Evolutionary conservation across 1,139 yeast genomes (phyloP).

Genomic region (Williopsis jadinii): DNA sequence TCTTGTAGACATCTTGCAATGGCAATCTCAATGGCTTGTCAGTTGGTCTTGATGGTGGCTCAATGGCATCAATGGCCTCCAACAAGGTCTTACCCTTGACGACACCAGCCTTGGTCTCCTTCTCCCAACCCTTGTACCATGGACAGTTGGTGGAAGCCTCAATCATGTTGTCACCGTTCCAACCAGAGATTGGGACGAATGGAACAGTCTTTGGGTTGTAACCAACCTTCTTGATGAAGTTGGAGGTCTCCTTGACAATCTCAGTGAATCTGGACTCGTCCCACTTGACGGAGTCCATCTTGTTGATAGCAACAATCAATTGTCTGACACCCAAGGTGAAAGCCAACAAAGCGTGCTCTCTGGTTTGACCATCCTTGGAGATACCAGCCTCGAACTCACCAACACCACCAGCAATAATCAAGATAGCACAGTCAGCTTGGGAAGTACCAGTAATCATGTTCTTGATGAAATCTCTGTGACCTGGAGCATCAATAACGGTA

Average conservation of each 20-base stretch:
- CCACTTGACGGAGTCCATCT: conserved; percentile 92
- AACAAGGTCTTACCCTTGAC: conserved; percentile 79
- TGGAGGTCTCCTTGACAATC: conserved; percentile 76
- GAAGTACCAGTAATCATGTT: conserved; percentile 91
- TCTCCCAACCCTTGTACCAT: conserved; percentile 78
- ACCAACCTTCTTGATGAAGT: conserved; percentile 82
- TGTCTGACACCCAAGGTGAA: conserved; percentile 88
- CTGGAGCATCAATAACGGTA: conserved; percentile 92
- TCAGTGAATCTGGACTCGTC: conserved; percentile 74
- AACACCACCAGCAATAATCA: conserved; percentile 84
- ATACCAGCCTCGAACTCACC: conserved; percentile 97
- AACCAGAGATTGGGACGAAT: conserved; percentile 88
- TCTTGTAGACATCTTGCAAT: conserved; percentile 89
- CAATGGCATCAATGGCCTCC: conserved; percentile 83
- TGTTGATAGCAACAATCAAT: conserved; percentile 86
- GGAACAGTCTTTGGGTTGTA: conserved; percentile 90
- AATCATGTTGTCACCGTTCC: conserved; percentile 95
- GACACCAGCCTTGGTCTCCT: conserved; percentile 73
- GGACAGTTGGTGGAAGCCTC: conserved; percentile 77
- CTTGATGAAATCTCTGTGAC: conserved; percentile 97
- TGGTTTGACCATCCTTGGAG: conserved; percentile 89
- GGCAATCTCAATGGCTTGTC: conserved; percentile 91
- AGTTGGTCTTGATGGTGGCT: conserved; percentile 79
- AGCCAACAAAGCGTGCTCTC: conserved; percentile 89
- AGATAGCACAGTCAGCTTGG: conserved; percentile 90